Conservation (phyloP, 202 grass and related monocot genomes). For the Zoysia matrella region DNA sequence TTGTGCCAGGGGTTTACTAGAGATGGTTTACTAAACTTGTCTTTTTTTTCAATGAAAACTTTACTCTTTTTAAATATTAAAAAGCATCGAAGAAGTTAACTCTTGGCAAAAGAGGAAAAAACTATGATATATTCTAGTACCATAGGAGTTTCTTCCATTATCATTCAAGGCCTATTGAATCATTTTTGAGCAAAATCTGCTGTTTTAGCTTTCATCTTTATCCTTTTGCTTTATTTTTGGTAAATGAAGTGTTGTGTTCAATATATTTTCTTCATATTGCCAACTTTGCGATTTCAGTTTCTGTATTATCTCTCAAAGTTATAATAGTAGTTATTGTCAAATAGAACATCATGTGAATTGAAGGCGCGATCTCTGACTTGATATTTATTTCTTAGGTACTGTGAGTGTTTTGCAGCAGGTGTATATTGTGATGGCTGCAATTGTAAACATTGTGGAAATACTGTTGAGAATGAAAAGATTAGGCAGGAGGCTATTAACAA, state of each 20-base stretch:
- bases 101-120: neutral
- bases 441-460: constrained; percentile 73
- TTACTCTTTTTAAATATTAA: constrained; percentile 19
- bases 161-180: neutral
- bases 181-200: constrained; percentile 8
- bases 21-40: constrained; percentile 18
- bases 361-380: constrained; percentile 37
- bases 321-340: constrained; percentile 31
- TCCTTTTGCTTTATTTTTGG: neutral
- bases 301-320: constrained; percentile 11
- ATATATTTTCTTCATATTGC: constrained; percentile 24
- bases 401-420: constrained; percentile 80
- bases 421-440: constrained; percentile 82
- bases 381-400: constrained; percentile 65
- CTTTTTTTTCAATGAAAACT: constrained; percentile 14
- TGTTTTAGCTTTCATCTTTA: constrained; percentile 26
- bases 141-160: constrained; percentile 23
- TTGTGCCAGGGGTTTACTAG: neutral
- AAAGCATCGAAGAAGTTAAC: neutral
- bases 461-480: constrained; percentile 66
- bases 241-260: constrained; percentile 14
- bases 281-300: constrained; percentile 20
- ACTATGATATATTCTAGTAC: constrained; percentile 22
- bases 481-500: constrained; percentile 67
- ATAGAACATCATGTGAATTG: constrained; percentile 23